Base-by-base conservation (phyloP, 108 stramenopile genomes). In the Parietichytrium sp. region DNA sequence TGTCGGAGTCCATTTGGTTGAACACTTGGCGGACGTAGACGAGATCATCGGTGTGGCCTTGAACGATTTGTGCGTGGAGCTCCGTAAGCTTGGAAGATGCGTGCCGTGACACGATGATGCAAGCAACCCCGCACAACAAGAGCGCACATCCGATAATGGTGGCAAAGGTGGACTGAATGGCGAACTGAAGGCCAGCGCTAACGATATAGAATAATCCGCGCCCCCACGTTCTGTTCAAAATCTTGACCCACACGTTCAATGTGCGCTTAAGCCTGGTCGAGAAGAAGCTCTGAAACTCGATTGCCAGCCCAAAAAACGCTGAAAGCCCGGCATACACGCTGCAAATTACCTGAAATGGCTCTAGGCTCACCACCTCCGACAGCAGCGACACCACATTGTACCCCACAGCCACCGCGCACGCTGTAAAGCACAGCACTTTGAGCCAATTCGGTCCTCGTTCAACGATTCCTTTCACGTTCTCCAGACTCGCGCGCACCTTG, bases 21-120 rank as follows among this genome's bases (percentile, higher is more conserved):
- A 72, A 72, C 10, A 72, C 61, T 42, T 72, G 61, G 61, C 61
- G 61, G n/a, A 72, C 61, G 33, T 72, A 72, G 2, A 72, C 61
- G 61, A 72, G 61, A 27, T 72, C 61, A 25, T 72, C 61, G 10
- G 61, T 72, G 61, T 72, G 61, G 20, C 61, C 42, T 42, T 72
- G 61, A 0, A 72, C 61, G 45, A 72, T 20, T 6, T 42, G 33
- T 33, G 36, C 61, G 61, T 72, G 61, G 16, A 72, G 42, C 42
- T 36, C 25, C 10, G 61, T 72, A 2, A 72, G 61, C 61, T 72
- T 72, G 33, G 38, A 42, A 8, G 61, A 72, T 6, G 61, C 61
- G 10, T 23, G 38, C 15, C 61, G 61, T 0, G 61, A 72, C 38
- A 72, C 61, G 33, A 72, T 72, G 16, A 72, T 33, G 61, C 61